phyloP scores from a whole-genome alignment of 257 asterid genomes.

The Striga asiatica region DNA sequence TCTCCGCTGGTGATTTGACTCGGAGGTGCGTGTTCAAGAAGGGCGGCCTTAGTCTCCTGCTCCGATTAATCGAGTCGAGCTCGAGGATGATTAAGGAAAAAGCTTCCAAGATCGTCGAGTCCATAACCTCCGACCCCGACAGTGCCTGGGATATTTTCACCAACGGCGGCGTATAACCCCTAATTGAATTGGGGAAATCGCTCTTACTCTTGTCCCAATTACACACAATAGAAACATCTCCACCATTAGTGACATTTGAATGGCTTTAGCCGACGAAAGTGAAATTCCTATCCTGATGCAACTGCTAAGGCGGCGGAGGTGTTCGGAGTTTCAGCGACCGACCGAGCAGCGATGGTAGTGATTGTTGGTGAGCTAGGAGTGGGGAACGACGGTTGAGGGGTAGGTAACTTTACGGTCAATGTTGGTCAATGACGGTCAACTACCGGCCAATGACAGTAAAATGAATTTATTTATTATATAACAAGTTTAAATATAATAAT shows the following conservation, averaged over 20 bases:
- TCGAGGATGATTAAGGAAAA: slow-evolving; percentile 58
- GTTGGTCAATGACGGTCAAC: no score
- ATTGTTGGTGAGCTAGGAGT: no score
- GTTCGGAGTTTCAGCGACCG: no score
- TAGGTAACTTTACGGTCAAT: no score
- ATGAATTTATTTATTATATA: no score
- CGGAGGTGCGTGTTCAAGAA: slow-evolving; percentile 75
- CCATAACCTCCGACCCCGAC: slow-evolving; percentile 64
- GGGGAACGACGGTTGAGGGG: no score
- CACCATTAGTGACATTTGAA: slow-evolving; percentile 52
- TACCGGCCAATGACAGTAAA: no score
- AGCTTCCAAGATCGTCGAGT: slow-evolving; percentile 73
- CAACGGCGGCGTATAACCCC: slow-evolving; percentile 62
- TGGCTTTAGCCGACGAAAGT: slow-evolving; percentile 68
- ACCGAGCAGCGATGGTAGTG: no score
- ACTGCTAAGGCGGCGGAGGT: no score
- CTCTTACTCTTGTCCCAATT: slow-evolving; percentile 61
- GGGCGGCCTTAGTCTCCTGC: slow-evolving; percentile 75
- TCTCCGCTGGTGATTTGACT: slow-evolving; percentile 40
- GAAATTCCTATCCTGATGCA: slow-evolving; percentile 58
- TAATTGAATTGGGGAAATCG: slow-evolving; percentile 58
- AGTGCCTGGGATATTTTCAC: slow-evolving; percentile 88
- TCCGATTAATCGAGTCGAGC: slow-evolving; percentile 55
- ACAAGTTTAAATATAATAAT: no score
- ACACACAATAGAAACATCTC: slow-evolving; percentile 58